phyloP scores from a whole-genome alignment of 2,329 filamentous ascomycete genomes.

The Cryphonectria carpinicola region DNA sequence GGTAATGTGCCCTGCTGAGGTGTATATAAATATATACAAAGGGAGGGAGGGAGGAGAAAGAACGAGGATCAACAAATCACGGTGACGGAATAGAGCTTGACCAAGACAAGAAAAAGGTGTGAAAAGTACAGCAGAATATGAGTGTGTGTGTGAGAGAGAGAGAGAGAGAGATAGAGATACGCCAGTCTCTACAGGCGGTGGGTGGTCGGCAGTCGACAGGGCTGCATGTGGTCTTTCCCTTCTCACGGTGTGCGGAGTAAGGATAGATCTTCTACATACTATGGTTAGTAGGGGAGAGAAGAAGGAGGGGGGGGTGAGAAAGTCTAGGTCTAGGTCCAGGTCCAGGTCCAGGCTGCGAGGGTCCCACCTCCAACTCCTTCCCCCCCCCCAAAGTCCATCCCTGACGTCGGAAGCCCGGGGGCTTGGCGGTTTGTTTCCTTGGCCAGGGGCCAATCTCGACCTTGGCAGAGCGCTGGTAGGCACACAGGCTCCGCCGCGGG shows the following conservation, averaged over 20 bases:
- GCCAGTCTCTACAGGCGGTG: background rate
- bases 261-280: background rate
- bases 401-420: slow-evolving; percentile 2
- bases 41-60: background rate
- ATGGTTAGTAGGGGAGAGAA: no score
- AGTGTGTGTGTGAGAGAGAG: no score
- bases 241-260: background rate
- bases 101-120: background rate
- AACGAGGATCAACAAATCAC: background rate
- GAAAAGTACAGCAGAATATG: background rate
- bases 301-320: no score
- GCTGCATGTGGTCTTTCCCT: background rate
- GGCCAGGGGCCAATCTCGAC: background rate
- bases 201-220: slow-evolving; percentile 2
- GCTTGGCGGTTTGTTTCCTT: slow-evolving; percentile 1
- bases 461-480: background rate
- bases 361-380: background rate
- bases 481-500: background rate
- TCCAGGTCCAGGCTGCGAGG: background rate
- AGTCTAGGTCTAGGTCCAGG: background rate
- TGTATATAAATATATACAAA: background rate
- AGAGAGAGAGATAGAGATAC: no score
- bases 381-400: background rate
- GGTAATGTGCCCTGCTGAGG: background rate
- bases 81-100: background rate